Conservation (phyloP, 176 grass and related monocot species). For the Juncus inflexus region DNA sequence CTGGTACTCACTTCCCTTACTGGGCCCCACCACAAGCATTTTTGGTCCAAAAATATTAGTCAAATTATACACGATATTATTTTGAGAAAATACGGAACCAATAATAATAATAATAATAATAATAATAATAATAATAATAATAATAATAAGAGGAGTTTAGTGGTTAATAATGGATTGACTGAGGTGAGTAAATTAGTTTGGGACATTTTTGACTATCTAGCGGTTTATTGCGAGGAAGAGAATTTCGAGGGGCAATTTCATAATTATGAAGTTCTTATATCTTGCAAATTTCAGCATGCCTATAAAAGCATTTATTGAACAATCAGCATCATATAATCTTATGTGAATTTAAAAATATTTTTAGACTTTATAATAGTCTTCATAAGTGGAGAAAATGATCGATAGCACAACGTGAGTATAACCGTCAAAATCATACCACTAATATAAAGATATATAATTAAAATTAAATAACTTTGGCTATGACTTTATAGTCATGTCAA, state of each 20-base stretch:
- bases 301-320: no score
- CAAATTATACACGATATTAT: conserved; percentile 49
- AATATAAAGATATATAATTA: no score
- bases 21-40: conserved; percentile 61
- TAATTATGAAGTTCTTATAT: conserved; percentile 59
- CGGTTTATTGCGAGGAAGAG: conserved; percentile 36
- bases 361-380: no score
- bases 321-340: no score
- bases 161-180: conserved; percentile 36
- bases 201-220: conserved; percentile 72
- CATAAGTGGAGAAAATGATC: no score
- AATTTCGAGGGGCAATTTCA: conserved; percentile 22
- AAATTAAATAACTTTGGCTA: no score
- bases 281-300: conserved; percentile 24
- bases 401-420: no score
- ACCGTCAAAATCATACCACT: no score
- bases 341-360: no score
- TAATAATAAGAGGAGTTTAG: conserved; percentile 33
- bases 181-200: conserved; percentile 54
- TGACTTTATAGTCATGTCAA: no score
- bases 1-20: conserved; percentile 38
- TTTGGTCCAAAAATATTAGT: conserved; percentile 75
- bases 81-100: conserved; percentile 28
- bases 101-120: conserved; percentile 10
- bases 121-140: no score